Evolutionary conservation across 305 asterid species (phyloP), one percentile per base, ranked within the genome.

Genomic region (Fraxinus ornus): DNA sequence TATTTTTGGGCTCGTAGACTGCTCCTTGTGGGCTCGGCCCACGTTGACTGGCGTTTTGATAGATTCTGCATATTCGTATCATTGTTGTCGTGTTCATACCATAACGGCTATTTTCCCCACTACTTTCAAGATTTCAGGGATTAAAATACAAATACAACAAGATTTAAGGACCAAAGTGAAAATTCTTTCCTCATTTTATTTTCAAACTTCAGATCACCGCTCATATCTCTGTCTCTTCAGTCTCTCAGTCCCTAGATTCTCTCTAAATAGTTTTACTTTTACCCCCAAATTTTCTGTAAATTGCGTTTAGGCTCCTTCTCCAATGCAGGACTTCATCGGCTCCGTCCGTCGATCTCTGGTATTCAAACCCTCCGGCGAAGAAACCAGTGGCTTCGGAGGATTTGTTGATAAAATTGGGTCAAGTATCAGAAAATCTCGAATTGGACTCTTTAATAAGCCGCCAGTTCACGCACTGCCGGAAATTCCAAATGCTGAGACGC

Each of bases 331-430:
- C 76, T 93, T 96, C 84, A 87, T 96, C 33, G 98, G 97, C 71
- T 96, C 99, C 78, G 95, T 96, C 55, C 95, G 98, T 77, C 93
- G 95, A 89, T 96, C 99, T 75, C 88, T 96, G 64, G 97, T 91
- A 78, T 92, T 94, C 94, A 94, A 92, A 78, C 97, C 94, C 6
- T 52, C 93, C 26, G 89, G 90, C 8, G 94, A 88, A 82, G 97
- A 90, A 75, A 80, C 95, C 17, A 86, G 86, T 78, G 91, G 97
- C 79, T 91, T 91, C 64, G 95, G 95, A 15, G 95, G 98, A 5
- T 89, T 96, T 52, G 98, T 94, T 28, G 99, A 96, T 79, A 96
- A 93, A 88, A 86, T 96, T 80, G 95, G 98, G 22, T 89, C 98
- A 9, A 94, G 95, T 76, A 91, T 94, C 52, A 91, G 99, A 37